phyloP scores from a whole-genome alignment of 2,329 filamentous ascomycete species.

The Fusarium drepaniforme region DNA sequence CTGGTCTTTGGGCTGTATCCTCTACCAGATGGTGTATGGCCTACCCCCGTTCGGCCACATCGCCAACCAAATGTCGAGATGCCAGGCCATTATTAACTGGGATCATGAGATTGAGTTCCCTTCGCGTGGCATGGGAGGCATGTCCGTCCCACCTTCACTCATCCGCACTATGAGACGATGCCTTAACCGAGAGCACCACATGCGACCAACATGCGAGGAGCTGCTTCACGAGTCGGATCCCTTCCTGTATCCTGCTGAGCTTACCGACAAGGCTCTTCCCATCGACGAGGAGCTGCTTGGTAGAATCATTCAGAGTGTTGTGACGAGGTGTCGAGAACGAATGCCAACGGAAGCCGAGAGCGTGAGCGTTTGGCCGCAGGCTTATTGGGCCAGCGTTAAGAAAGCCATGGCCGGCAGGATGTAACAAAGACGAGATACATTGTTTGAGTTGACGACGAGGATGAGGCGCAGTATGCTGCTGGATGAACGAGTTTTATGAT shows the following conservation, averaged over 20 bases:
- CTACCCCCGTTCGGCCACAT: slow-evolving; percentile 95
- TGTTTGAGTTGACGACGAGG: slow-evolving; percentile 23
- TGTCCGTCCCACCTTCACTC: slow-evolving; percentile 69
- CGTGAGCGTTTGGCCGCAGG: slow-evolving; percentile 67
- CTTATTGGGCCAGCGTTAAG: slow-evolving; percentile 71
- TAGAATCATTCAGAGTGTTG: slow-evolving; percentile 73
- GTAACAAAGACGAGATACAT: slow-evolving; percentile 30
- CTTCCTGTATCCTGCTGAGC: slow-evolving; percentile 73
- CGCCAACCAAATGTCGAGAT: slow-evolving; percentile 85
- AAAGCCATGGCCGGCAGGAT: slow-evolving; percentile 59
- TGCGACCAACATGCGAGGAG: slow-evolving; percentile 73
- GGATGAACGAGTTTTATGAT: slow-evolving; percentile 40
- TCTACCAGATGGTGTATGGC: slow-evolving; percentile 99
- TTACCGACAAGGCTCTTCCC: slow-evolving; percentile 66
- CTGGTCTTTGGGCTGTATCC: slow-evolving; percentile 95
- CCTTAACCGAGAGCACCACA: slow-evolving; percentile 70
- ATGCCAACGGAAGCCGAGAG: slow-evolving; percentile 71
- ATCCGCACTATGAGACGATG: slow-evolving; percentile 73
- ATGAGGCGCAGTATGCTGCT: slow-evolving; percentile 22
- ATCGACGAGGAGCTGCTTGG: slow-evolving; percentile 73
- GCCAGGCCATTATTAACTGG: slow-evolving; percentile 88
- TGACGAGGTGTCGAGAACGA: slow-evolving; percentile 67
- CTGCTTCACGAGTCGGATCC: slow-evolving; percentile 70
- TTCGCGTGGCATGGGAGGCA: slow-evolving; percentile 74
- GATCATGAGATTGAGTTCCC: slow-evolving; percentile 80